Base-by-base conservation (phyloP, 1,284 basidiomycete species). In the Microbotryum saponariae region DNA sequence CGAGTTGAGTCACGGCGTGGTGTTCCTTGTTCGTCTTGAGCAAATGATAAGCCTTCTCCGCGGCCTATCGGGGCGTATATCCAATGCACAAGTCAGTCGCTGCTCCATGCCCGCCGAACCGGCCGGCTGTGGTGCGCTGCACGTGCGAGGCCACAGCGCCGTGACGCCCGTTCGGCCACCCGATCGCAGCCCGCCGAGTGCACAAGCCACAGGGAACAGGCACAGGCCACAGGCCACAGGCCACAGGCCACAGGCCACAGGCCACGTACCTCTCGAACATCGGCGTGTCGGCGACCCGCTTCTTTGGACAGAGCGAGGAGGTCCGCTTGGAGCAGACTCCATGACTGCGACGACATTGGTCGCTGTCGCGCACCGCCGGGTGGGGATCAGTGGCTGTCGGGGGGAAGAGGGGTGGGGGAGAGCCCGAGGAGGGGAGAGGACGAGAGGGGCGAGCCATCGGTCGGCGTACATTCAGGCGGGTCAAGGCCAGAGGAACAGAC, bases 231-330 rank as follows among this genome's bases (percentile, higher is more conserved):
- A 25, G 25, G 3, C 25, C 25, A 25, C 25, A 25, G 3, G 2
- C 3, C 25, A 25, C 25, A 25, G 25, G 25, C 25, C 25, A 25
- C 25, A 25, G 25, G 80, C 77, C 77, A 44, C 2, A 45, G 47
- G 10, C 16, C 10, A 66, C 77, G 66, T 71, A 88, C 88, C 80
- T 91, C 88, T 68, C 85, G 84, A 66, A 91, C 86, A 72, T 91
- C 87, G 18, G 87, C 85, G 73, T 91, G 84, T 69, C 87, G 85
- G 64, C 89, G 78, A 64, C 86, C 82, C 31, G 87, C 88, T 77
- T 91, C 89, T 64, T 85, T 86, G 3, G 87, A 82, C 64, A 91
- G 77, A 20, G 52, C 44, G 20, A 33, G 45, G 45, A 37, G 54
- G 46, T 60, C 58, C 18, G 45, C 25, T 50, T 50, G 58, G 44